A percentile compares a stretch with the other conserved stretches of the same genome.
phyloP scores from a whole-genome alignment of 192 early-diverging fungal genomes.

The Linnemannia schmuckeri region DNA sequence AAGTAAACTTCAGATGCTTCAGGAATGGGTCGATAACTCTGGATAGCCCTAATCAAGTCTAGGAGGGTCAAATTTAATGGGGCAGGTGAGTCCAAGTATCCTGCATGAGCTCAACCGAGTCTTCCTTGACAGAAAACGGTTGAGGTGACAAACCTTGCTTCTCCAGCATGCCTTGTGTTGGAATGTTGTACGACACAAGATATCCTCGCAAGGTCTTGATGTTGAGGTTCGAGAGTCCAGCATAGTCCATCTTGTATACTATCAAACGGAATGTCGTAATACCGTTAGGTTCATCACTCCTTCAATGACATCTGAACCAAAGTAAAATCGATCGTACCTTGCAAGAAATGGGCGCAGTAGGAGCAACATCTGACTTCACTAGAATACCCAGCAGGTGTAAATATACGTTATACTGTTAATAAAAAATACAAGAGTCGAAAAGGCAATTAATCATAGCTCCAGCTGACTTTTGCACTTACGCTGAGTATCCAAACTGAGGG shows the following conservation, averaged over 20 bases:
- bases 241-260: conserved; percentile 51
- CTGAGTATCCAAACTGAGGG: conserved; percentile 50
- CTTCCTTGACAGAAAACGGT: neutral
- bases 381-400: neutral
- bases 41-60: conserved; percentile 46
- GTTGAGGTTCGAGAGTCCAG: conserved; percentile 42
- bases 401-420: neutral
- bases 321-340: conserved; percentile 10
- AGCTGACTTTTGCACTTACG: conserved; percentile 29
- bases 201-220: conserved; percentile 52
- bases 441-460: neutral
- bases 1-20: conserved; percentile 46
- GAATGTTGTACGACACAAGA: conserved; percentile 41
- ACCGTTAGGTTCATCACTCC: neutral
- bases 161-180: conserved; percentile 54
- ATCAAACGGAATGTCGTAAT: neutral
- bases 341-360: conserved; percentile 49
- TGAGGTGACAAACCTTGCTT: conserved; percentile 40
- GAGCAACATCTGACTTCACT: conserved; percentile 53
- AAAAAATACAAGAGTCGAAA: neutral
- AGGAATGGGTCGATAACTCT: conserved; percentile 47
- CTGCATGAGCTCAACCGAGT: neutral
- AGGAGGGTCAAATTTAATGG: neutral
- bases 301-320: neutral
- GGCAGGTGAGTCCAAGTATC: neutral